These are phyloP conservation scores for Sarocladiaceae sp. DNA, from an alignment of 2,329 filamentous ascomycete species.

Conservation along the genomic window DNA sequence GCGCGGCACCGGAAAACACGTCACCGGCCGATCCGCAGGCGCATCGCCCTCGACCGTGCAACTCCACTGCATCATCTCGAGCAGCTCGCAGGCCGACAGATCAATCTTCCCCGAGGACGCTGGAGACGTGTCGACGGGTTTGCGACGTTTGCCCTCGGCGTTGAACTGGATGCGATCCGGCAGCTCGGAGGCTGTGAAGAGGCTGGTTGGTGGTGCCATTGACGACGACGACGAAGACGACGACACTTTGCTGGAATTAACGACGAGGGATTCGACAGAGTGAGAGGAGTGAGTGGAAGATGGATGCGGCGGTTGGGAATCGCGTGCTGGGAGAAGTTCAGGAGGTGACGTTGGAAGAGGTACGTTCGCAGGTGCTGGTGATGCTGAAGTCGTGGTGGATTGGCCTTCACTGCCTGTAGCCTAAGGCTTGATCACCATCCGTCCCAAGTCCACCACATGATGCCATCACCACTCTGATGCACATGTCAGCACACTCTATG, in stretches of 20 bases:
- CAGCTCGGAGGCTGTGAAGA: conserved; percentile 48
- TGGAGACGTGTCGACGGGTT: conserved; percentile 26
- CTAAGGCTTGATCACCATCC: not conserved
- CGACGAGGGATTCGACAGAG: no score
- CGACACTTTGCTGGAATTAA: no score
- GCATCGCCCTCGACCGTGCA: conserved; percentile 48
- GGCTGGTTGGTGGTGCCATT: conserved; percentile 54
- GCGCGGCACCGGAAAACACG: conserved; percentile 52
- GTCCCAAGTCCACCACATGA: no score
- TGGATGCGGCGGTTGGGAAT: conserved; percentile 39
- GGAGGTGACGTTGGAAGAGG: conserved; percentile 53
- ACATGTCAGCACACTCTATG: no score
- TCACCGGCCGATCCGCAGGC: conserved; percentile 38
- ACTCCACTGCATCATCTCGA: conserved; percentile 55
- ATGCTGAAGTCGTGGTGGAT: not conserved
- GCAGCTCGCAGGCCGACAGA: conserved; percentile 47
- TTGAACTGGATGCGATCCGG: conserved; percentile 42
- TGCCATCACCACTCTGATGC: no score
- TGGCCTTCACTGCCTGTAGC: no score
- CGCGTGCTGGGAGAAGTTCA: conserved; percentile 49
- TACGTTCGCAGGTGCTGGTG: conserved; percentile 26
- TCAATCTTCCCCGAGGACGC: conserved; percentile 34
- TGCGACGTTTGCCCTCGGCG: conserved; percentile 44
- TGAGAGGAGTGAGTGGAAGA: conserved; percentile 17
- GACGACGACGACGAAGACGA: not conserved